These are phyloP conservation scores for Cyphellophora attinorum DNA, from an alignment of 2,329 filamentous ascomycete genomes.

Conservation along the genomic window DNA sequence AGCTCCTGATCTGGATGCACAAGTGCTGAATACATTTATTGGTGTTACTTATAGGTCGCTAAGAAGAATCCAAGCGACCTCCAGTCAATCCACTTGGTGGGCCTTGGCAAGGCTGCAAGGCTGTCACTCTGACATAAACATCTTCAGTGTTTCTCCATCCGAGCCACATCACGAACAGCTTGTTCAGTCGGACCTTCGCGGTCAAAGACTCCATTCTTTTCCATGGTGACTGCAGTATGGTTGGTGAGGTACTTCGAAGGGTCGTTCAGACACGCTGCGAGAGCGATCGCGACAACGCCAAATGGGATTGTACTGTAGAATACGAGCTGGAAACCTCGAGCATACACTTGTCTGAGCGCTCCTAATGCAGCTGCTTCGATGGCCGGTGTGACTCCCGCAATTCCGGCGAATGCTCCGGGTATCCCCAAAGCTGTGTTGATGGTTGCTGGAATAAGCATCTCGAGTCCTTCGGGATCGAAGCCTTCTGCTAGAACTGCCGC, in stretches of 20 bases:
- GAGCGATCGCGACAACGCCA: constrained; percentile 11
- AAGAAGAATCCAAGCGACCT: too few relatives aligned
- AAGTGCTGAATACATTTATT: too few relatives aligned
- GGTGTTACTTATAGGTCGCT: too few relatives aligned
- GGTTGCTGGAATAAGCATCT: constrained; percentile 26
- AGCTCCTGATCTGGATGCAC: too few relatives aligned
- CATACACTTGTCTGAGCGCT: constrained; percentile 32
- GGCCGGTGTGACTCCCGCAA: constrained; percentile 26
- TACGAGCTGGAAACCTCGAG: constrained; percentile 34
- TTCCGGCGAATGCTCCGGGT: constrained; percentile 18
- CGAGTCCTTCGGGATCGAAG: constrained; percentile 24
- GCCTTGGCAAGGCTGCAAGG: too few relatives aligned
- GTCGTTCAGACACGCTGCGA: constrained; percentile 6
- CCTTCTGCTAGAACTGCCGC: constrained; percentile 27
- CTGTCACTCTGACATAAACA: too few relatives aligned
- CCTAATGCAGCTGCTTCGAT: constrained; percentile 25
- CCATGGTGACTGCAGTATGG: constrained; percentile 8
- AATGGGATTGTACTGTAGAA: constrained; percentile 21
- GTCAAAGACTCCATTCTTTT: constrained; percentile 3
- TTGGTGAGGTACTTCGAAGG: constrained; percentile 10
- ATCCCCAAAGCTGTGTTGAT: constrained; percentile 19
- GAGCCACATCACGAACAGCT: too few relatives aligned
- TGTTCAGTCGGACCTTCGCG: too few relatives aligned
- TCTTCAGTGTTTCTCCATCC: too few relatives aligned
- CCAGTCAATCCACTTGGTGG: too few relatives aligned